Conservation (phyloP, 1,139 yeast species). For the Yamadazyma dendronema region DNA sequence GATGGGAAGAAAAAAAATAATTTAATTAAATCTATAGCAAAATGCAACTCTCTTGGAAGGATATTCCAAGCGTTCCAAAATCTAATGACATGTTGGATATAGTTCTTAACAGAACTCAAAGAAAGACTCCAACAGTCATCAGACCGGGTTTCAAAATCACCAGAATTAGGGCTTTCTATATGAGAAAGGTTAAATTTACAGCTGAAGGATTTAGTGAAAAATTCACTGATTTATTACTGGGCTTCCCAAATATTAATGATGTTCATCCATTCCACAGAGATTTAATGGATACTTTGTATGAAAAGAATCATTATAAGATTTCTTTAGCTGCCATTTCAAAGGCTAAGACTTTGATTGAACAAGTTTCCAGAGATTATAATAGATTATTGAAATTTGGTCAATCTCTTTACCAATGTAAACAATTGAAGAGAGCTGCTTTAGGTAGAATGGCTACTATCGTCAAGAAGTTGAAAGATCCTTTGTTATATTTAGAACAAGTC, state of each 20-base stretch:
- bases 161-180: conserved; percentile 95
- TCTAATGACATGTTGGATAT: conserved; percentile 93
- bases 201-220: conserved; percentile 95
- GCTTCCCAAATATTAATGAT: conserved; percentile 96
- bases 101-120: conserved; percentile 93
- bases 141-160: conserved; percentile 96
- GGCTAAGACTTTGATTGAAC: conserved; percentile 92
- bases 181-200: conserved; percentile 95
- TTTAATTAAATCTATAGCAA: conserved; percentile 2
- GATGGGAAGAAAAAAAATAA: conserved; percentile 9
- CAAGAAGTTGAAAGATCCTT: conserved; percentile 92
- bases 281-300: conserved; percentile 94
- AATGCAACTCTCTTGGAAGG: conserved; percentile 98
- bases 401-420: conserved; percentile 96
- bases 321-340: conserved; percentile 94
- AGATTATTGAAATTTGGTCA: conserved; percentile 95
- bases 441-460: conserved; percentile 99
- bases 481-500: conserved; percentile 92
- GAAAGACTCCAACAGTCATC: conserved; percentile 97
- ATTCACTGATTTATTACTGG: conserved; percentile 76
- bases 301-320: conserved; percentile 95
- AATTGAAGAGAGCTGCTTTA: conserved; percentile 94
- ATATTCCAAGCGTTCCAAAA: conserved; percentile 91
- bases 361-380: conserved; percentile 91
- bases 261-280: conserved; percentile 98